These are phyloP conservation scores for Sporormia fimetaria DNA, from an alignment of 495 filamentous ascomycete species.

Conservation along the genomic window DNA sequence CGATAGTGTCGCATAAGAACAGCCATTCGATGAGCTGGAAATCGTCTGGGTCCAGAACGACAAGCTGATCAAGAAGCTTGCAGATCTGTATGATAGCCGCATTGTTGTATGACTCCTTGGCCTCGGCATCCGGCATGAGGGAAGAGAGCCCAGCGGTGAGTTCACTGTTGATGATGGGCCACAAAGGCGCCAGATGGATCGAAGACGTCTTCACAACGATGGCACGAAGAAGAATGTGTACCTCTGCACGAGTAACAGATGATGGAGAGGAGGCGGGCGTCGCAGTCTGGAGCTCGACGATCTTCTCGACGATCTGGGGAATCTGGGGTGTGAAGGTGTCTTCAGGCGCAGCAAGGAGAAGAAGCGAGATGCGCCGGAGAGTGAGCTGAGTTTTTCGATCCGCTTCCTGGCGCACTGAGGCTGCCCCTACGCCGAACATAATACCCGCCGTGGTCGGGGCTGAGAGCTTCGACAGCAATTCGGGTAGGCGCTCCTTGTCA, in stretches of 20 bases:
- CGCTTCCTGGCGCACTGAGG: slow-evolving; percentile 83
- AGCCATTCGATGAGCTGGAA: slow-evolving; percentile 96
- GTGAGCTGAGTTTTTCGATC: slow-evolving; percentile 89
- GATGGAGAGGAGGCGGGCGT: slow-evolving; percentile 85
- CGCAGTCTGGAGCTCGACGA: slow-evolving; percentile 78
- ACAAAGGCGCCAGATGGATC: slow-evolving; percentile 67
- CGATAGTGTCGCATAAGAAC: slow-evolving; percentile 92
- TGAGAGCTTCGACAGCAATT: slow-evolving; percentile 64
- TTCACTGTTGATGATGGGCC: slow-evolving; percentile 83
- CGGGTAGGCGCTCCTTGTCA: slow-evolving; percentile 80
- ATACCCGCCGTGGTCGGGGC: slow-evolving; percentile 91
- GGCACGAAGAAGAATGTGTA: slow-evolving; percentile 80
- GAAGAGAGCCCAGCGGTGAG: slow-evolving; percentile 73
- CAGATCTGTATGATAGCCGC: slow-evolving; percentile 73
- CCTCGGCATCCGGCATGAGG: slow-evolving; percentile 49
- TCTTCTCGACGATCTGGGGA: slow-evolving; percentile 60
- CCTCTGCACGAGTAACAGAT: slow-evolving; percentile 73
- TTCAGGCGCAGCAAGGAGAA: slow-evolving; percentile 58
- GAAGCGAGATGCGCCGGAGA: slow-evolving; percentile 65
- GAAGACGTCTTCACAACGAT: slow-evolving; percentile 64
- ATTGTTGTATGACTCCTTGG: slow-evolving; percentile 67
- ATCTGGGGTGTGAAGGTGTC: slow-evolving; percentile 75
- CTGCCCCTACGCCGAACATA: slow-evolving; percentile 93
- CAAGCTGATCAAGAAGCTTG: slow-evolving; percentile 76
- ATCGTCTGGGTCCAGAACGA: slow-evolving; percentile 82